phyloP scores from a whole-genome alignment of 2,329 filamentous ascomycete genomes.

The Penicillium sp. region DNA sequence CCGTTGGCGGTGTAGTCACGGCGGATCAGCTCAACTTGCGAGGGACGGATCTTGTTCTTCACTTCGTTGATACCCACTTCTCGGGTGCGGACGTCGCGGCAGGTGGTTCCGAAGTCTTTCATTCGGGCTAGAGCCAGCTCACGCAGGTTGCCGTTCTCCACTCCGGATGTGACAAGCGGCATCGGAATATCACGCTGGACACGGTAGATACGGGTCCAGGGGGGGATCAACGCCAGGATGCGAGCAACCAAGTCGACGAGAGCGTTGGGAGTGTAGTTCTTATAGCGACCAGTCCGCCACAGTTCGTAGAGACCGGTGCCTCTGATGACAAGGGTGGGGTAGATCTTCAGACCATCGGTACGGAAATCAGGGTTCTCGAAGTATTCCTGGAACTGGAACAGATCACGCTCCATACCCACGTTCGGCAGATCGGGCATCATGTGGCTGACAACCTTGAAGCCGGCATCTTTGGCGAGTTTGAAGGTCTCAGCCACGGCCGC shows the following conservation, averaged over 20 bases:
- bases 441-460: constrained; percentile 97
- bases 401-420: constrained; percentile 95
- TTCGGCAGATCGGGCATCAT: constrained; percentile 99
- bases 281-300: constrained; percentile 94
- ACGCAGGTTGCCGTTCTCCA: constrained; percentile 94
- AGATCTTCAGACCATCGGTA: constrained; percentile 96
- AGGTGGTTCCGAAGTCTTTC: constrained; percentile 98
- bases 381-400: constrained; percentile 96
- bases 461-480: constrained; percentile 93
- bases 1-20: constrained; percentile 93
- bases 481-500: constrained; percentile 95
- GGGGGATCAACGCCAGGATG: constrained; percentile 91
- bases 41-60: constrained; percentile 96
- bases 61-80: constrained; percentile 99
- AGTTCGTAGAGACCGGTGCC: constrained; percentile 95
- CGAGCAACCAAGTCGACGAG: constrained; percentile 92
- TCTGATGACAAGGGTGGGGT: constrained; percentile 93
- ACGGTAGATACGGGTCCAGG: constrained; percentile 97
- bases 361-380: constrained; percentile 95
- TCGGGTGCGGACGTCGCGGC: constrained; percentile 90
- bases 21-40: constrained; percentile 91
- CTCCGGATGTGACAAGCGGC: constrained; percentile 96
- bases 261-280: constrained; percentile 97
- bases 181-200: constrained; percentile 99
- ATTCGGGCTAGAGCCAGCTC: constrained; percentile 93